Conservation (phyloP, 2,329 filamentous ascomycete genomes). For the Cercospora sojina region DNA sequence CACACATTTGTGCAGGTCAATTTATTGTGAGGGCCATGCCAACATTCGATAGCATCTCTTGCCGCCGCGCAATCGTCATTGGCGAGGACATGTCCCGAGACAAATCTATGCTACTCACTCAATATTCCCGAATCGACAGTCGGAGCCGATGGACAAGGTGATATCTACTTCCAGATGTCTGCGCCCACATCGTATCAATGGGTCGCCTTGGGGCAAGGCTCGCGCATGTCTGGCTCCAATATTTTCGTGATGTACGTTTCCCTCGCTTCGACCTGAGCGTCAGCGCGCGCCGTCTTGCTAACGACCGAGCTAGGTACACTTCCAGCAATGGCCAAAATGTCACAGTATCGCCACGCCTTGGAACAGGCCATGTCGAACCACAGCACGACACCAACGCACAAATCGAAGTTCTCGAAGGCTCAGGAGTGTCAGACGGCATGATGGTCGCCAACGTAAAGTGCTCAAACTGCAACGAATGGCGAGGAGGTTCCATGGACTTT, state of each 20-base stretch:
- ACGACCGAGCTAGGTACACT: conserved; percentile 39
- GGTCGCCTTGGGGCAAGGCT: conserved; percentile 58
- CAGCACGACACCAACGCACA: conserved; percentile 44
- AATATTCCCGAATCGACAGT: conserved; percentile 56
- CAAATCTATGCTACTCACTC: conserved; percentile 49
- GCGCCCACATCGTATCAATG: conserved; percentile 55
- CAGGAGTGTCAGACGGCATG: conserved; percentile 52
- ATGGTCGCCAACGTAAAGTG: conserved; percentile 60
- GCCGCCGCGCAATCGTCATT: conserved; percentile 23
- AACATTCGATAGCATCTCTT: conserved; percentile 1
- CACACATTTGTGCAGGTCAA: background rate
- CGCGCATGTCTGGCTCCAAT: conserved; percentile 54
- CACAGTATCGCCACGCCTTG: conserved; percentile 56
- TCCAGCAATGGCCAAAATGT: conserved; percentile 54
- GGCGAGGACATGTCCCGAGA: conserved; percentile 26
- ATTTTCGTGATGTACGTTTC: conserved; percentile 55
- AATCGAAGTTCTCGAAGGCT: conserved; percentile 53
- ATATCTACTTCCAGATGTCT: conserved; percentile 59
- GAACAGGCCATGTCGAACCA: conserved; percentile 48
- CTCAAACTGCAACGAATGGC: conserved; percentile 54
- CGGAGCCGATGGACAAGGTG: conserved; percentile 49
- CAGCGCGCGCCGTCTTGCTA: background rate
- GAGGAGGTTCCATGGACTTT: conserved; percentile 53
- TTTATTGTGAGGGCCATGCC: background rate
- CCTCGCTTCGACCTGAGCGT: background rate